phyloP scores from a whole-genome alignment of 495 filamentous ascomycete genomes.

The Talaromyces adpressus region DNA sequence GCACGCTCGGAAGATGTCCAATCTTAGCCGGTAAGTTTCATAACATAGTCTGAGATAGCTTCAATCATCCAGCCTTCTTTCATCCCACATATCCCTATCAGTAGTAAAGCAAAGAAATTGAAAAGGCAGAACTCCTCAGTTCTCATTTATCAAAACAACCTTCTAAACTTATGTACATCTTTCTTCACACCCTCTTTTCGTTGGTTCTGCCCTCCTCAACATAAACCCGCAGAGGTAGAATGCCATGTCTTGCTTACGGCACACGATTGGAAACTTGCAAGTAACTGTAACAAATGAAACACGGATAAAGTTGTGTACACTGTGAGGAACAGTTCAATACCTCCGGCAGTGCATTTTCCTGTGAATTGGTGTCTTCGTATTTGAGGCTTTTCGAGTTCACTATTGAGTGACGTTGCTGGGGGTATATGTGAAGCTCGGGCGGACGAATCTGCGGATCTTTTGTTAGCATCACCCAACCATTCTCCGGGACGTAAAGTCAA shows the following conservation, averaged over 20 bases:
- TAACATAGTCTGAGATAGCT: too few species aligned
- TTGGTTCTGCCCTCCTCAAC: background rate
- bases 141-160: background rate
- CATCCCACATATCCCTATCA: background rate
- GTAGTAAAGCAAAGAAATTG: background rate
- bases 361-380: background rate
- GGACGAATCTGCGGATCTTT: constrained; percentile 29
- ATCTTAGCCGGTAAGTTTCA: too few species aligned
- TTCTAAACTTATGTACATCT: background rate
- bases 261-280: background rate
- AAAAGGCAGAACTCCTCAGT: background rate
- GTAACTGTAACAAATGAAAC: background rate
- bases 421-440: constrained; percentile 40
- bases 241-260: background rate
- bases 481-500: constrained; percentile 4
- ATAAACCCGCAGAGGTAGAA: background rate
- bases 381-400: background rate
- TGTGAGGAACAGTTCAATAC: background rate
- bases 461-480: background rate
- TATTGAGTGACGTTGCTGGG: constrained; percentile 35
- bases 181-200: background rate
- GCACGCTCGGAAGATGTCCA: background rate
- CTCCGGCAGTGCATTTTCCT: background rate
- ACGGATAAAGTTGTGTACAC: background rate
- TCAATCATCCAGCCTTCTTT: too few species aligned